Evolutionary conservation across 805 yeast species (phyloP).

Genomic region (Candida patagonica): DNA sequence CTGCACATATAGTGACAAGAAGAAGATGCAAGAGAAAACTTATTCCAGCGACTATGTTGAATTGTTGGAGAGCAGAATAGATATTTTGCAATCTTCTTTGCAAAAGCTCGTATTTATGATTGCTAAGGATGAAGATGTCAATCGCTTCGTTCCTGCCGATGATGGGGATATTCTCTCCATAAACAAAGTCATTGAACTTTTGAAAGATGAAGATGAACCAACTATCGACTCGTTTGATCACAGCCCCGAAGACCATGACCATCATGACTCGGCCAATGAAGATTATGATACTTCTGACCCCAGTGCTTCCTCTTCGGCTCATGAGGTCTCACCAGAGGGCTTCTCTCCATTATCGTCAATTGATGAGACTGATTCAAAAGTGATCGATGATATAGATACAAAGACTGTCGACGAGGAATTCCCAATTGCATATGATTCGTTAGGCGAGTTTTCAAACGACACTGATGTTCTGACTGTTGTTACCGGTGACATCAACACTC

Average conservation of each 20-base stretch:
- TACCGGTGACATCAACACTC: neutral
- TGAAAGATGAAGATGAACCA: conserved; percentile 8
- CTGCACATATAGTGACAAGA: conserved; percentile 48
- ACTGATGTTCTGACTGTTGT: conserved; percentile 12
- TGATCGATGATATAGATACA: neutral
- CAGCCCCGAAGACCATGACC: neutral
- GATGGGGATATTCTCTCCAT: conserved; percentile 14
- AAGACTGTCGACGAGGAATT: neutral
- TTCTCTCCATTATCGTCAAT: neutral
- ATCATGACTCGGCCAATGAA: neutral
- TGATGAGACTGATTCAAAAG: neutral
- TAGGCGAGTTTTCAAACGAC: no score
- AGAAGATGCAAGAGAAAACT: conserved; percentile 42
- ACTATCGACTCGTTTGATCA: neutral
- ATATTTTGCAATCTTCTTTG: conserved; percentile 41
- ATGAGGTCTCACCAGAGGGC: neutral
- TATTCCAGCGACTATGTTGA: conserved; percentile 58
- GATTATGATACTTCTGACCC: neutral
- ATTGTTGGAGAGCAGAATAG: conserved; percentile 48
- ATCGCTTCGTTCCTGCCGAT: conserved; percentile 13
- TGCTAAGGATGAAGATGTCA: conserved; percentile 16
- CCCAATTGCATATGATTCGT: no score
- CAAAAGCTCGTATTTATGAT: conserved; percentile 28
- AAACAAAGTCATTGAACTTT: conserved; percentile 16
- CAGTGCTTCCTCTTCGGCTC: neutral